These are phyloP conservation scores for Ceratocystis papillata DNA, from an alignment of 2,329 filamentous ascomycete genomes.

Conservation along the genomic window DNA sequence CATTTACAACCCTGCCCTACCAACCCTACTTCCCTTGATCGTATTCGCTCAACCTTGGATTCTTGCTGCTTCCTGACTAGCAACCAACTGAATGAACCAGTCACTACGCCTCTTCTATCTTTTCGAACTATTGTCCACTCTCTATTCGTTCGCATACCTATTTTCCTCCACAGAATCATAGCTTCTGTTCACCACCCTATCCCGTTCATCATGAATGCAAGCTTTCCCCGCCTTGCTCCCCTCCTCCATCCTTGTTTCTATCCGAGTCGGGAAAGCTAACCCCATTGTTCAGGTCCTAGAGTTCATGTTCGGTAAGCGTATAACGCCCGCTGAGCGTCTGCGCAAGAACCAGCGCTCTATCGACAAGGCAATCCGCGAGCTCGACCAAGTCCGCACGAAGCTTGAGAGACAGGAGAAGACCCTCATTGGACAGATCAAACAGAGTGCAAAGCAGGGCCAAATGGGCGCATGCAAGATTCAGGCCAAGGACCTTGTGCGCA, in stretches of 20 bases:
- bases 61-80: no score
- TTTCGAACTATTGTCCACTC: neutral
- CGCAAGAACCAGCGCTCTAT: constrained; percentile 92
- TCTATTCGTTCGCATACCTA: neutral
- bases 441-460: constrained; percentile 94
- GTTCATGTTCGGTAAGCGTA: constrained; percentile 98
- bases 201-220: constrained; percentile 45
- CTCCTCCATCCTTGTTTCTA: neutral
- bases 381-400: constrained; percentile 90
- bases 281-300: constrained; percentile 63
- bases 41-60: no score
- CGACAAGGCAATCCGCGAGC: constrained; percentile 92
- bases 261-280: neutral
- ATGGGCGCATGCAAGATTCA: constrained; percentile 99
- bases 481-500: constrained; percentile 90
- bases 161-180: neutral
- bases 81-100: no score
- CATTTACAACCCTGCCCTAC: no score
- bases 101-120: no score
- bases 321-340: constrained; percentile 87
- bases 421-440: constrained; percentile 89
- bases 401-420: constrained; percentile 99
- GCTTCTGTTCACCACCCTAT: neutral
- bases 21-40: no score
- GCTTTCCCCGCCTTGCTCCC: neutral